phyloP scores from a whole-genome alignment of 495 filamentous ascomycete genomes.

The Lepidopterella palustris region DNA sequence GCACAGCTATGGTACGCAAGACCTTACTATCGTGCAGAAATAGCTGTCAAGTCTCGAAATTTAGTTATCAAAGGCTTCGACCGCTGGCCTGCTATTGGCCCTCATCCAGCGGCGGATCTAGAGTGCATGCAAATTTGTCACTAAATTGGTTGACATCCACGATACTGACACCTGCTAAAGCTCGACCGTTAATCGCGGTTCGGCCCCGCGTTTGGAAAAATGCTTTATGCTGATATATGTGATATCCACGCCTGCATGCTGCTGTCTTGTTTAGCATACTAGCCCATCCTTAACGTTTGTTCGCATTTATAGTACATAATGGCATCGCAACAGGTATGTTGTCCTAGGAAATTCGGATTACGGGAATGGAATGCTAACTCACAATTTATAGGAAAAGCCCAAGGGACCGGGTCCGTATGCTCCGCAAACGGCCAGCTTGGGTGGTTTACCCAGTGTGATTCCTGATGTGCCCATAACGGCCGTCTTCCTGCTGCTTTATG shows the following conservation, averaged over 20 bases:
- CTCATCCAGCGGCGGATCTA: too few species aligned
- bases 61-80: neutral
- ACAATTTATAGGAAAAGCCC: neutral
- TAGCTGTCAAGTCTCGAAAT: too few species aligned
- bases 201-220: neutral
- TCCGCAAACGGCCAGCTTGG: conserved; percentile 28
- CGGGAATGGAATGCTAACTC: neutral
- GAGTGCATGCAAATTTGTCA: neutral
- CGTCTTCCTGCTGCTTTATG: conserved; percentile 35
- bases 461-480: conserved; percentile 33
- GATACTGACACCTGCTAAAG: neutral
- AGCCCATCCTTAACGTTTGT: neutral
- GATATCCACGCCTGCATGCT: neutral
- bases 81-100: neutral
- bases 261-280: neutral
- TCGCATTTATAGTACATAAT: neutral
- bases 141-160: neutral
- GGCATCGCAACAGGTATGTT: neutral
- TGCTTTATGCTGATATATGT: neutral
- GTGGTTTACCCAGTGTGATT: conserved; percentile 29
- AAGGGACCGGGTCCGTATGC: conserved; percentile 32
- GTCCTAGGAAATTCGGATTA: too few species aligned
- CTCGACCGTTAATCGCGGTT: neutral
- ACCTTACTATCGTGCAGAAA: too few species aligned
- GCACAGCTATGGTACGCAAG: too few species aligned